Evolutionary conservation across 1,284 basidiomycete genomes (phyloP).

Genomic region (Coniophora puteana): DNA sequence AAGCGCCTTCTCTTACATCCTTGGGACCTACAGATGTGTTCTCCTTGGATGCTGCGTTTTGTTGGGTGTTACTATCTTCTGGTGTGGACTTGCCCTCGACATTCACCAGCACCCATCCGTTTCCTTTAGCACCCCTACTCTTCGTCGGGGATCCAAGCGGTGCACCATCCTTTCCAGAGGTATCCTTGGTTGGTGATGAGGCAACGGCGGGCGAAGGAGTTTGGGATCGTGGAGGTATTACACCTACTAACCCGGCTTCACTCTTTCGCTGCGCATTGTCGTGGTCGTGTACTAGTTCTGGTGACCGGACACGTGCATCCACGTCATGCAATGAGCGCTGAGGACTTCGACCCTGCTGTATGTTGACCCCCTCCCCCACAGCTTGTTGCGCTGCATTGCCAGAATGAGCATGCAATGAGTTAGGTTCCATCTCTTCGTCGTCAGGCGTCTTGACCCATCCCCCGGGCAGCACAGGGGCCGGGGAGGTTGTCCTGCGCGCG

Average conservation of each 20-base stretch:
- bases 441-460: conserved; percentile 24
- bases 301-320: conserved; percentile 40
- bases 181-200: conserved; percentile 23
- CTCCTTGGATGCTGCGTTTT: conserved; percentile 20
- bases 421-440: conserved; percentile 18
- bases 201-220: conserved; percentile 19
- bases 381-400: neutral
- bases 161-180: conserved; percentile 17
- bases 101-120: conserved; percentile 65
- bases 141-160: conserved; percentile 30
- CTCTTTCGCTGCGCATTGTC: conserved; percentile 42
- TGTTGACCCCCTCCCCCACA: conserved; percentile 26
- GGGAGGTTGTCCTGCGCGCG: conserved; percentile 12
- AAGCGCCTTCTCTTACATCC: conserved; percentile 21
- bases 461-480: conserved; percentile 22
- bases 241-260: conserved; percentile 48
- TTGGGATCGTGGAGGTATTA: conserved; percentile 31
- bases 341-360: conserved; percentile 25
- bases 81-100: conserved; percentile 41
- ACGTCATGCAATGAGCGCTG: conserved; percentile 45
- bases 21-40: conserved; percentile 22
- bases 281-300: conserved; percentile 38
- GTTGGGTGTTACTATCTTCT: conserved; percentile 28
- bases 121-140: conserved; percentile 33
- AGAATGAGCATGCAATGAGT: neutral